Conservation (phyloP, 2,329 filamentous ascomycete genomes). For the Aspergillus fumigatus region DNA sequence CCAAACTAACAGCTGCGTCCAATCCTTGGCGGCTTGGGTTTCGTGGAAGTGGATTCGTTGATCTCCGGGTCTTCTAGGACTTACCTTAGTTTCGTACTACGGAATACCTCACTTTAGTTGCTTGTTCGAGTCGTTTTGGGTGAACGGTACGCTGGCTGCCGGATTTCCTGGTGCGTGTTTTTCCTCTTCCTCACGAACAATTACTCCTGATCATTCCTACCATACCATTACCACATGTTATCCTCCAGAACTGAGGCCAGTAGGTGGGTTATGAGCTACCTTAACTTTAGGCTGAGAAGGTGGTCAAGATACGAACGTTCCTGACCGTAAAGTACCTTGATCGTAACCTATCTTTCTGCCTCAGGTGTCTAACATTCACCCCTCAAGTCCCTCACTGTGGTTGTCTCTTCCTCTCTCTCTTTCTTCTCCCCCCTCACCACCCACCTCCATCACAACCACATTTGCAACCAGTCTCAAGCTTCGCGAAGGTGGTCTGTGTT, state of each 20-base stretch:
- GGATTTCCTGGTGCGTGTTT: neutral
- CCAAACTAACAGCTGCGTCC: neutral
- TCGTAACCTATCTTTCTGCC: neutral
- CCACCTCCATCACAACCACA: neutral
- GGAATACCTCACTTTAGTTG: neutral
- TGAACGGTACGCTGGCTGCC: neutral
- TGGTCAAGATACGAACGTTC: neutral
- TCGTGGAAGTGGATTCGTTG: neutral
- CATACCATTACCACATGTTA: neutral
- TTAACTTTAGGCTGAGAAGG: neutral
- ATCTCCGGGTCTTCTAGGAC: neutral
- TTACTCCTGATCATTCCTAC: neutral
- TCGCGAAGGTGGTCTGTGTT: conserved; percentile 5
- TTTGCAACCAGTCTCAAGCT: neutral
- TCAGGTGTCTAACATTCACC: neutral
- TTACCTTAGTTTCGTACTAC: neutral
- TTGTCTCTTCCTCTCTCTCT: neutral
- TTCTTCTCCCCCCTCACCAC: conserved; percentile 3
- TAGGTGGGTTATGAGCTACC: neutral
- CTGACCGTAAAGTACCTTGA: neutral
- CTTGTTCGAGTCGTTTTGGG: no score
- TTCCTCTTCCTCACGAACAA: neutral
- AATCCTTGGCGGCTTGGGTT: neutral
- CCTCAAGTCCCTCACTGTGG: neutral
- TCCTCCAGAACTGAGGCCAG: neutral